Base-by-base conservation (phyloP, 495 filamentous ascomycete species). In the Jackrogersella multiformis region DNA sequence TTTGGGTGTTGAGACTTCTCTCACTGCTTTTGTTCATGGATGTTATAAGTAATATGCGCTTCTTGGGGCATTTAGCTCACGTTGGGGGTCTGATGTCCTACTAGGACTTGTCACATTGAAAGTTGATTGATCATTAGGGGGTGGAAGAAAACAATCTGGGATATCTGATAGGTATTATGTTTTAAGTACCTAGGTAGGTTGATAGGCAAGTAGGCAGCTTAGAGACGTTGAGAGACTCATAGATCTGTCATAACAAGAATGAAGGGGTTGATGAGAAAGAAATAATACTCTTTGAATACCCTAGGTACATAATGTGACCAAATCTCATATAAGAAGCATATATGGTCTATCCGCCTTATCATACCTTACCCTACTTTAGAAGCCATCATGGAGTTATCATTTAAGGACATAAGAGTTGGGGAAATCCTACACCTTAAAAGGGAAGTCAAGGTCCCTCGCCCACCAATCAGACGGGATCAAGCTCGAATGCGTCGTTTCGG, bases 341-440 rank as follows among this genome's bases (percentile, higher is more conserved):
- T 34, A n/a, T 52, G 12, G 10, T 20, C 20, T 20, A 5, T 13
- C 15, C 4, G 23, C 26, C 48, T 52, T n/a, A n/a, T n/a, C n/a
- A n/a, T n/a, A n/a, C n/a, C n/a, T n/a, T n/a, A n/a, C n/a, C n/a
- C n/a, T n/a, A n/a, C n/a, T 52, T n/a, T 21, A 52, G 44, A 52
- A 32, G 15, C 28, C 30, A 30, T 18, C 21, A 36, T 34, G 49
- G 49, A 23, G 24, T 34, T 16, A 12, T 34, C 28, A 51, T 18
- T 10, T n/a, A 20, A 34, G 28, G 46, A 51, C 28, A 18, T 9
- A 16, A 21, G 35, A 56, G 32, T 61, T 62, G 52, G 58, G 57
- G 57, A 56, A 56, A 16, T 52, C 52, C 58, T 15, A 52, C 41
- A 61, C 49, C 58, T 54, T 68, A 62, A 67, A 60, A 58, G 20